phyloP scores from a whole-genome alignment of 352 stramenopile species.

The Peronospora belbahrii region DNA sequence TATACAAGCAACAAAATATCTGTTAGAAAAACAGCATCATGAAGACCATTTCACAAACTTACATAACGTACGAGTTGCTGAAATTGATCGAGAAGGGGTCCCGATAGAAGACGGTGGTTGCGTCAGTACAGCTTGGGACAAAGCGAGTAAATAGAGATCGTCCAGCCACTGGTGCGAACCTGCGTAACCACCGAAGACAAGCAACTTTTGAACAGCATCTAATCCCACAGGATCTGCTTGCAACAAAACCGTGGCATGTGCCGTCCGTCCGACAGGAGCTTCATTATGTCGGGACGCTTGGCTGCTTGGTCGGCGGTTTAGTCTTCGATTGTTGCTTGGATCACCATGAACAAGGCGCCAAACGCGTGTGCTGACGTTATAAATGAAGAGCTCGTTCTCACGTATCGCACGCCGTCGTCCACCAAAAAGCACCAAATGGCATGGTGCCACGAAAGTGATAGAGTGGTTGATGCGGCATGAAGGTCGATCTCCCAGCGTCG shows the following conservation, averaged over 20 bases:
- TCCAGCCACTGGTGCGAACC: conserved; percentile 52
- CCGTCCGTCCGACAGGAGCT: conserved; percentile 30
- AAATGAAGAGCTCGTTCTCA: conserved; percentile 52
- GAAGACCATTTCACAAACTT: neutral
- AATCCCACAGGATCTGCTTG: conserved; percentile 10
- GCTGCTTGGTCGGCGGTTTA: conserved; percentile 1
- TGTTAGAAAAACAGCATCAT: conserved; percentile 2
- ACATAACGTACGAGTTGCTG: conserved; percentile 21
- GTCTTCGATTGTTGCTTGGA: conserved; percentile 1
- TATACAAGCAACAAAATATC: conserved; percentile 12
- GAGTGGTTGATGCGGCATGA: conserved; percentile 54
- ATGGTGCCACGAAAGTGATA: conserved; percentile 36
- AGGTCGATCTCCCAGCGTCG: conserved; percentile 32
- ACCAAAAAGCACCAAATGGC: conserved; percentile 57
- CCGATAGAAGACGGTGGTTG: conserved; percentile 9
- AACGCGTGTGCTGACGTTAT: conserved; percentile 26
- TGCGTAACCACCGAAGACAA: conserved; percentile 67
- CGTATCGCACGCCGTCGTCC: conserved; percentile 36
- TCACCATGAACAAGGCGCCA: conserved; percentile 25
- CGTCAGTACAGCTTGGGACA: conserved; percentile 15
- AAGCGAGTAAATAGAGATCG: conserved; percentile 49
- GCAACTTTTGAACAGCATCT: conserved; percentile 25
- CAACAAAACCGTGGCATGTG: conserved; percentile 41
- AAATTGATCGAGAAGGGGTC: conserved; percentile 10
- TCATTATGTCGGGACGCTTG: conserved; percentile 1